Percentiles rank a stretch among this genome's conserved stretches.
Evolutionary conservation across 2,329 filamentous ascomycete species (phyloP).

Genomic region (Fragosphaeria purpurea): DNA sequence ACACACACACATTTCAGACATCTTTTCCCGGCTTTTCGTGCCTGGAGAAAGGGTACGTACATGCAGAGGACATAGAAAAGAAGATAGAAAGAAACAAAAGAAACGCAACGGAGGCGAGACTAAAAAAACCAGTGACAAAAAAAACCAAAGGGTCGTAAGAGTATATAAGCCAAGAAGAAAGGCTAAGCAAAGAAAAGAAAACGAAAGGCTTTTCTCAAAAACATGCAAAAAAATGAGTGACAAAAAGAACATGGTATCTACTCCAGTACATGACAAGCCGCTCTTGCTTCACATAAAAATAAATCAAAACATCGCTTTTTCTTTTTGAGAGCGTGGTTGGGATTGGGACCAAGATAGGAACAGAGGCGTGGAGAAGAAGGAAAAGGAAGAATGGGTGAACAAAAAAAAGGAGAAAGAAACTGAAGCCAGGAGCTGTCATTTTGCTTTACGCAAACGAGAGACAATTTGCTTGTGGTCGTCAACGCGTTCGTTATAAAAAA

Average conservation of each 20-base stretch:
- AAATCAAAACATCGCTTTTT: not conserved
- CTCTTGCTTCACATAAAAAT: not conserved
- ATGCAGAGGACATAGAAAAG: not conserved
- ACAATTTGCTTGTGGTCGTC: too few species aligned
- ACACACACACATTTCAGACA: not conserved
- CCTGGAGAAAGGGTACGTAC: too few species aligned
- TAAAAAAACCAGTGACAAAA: not conserved
- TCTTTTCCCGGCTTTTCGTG: not conserved
- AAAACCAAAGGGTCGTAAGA: not conserved
- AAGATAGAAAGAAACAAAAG: not conserved
- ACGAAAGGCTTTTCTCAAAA: not conserved
- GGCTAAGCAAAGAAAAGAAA: not conserved
- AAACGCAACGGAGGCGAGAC: not conserved
- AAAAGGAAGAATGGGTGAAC: not conserved
- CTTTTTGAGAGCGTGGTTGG: too few species aligned
- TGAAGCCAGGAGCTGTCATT: not conserved
- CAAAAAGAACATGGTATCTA: conserved; percentile 6
- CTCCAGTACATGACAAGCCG: conserved; percentile 1
- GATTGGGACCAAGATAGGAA: not conserved
- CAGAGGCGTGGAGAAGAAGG: not conserved
- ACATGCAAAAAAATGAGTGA: too few species aligned
- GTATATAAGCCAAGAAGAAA: conserved; percentile 2
- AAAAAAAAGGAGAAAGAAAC: not conserved
- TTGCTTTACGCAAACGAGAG: too few species aligned
- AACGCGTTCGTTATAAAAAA: too few species aligned